These are phyloP conservation scores for Fusarium aywerte DNA, from an alignment of 2,329 filamentous ascomycete genomes.

Conservation along the genomic window DNA sequence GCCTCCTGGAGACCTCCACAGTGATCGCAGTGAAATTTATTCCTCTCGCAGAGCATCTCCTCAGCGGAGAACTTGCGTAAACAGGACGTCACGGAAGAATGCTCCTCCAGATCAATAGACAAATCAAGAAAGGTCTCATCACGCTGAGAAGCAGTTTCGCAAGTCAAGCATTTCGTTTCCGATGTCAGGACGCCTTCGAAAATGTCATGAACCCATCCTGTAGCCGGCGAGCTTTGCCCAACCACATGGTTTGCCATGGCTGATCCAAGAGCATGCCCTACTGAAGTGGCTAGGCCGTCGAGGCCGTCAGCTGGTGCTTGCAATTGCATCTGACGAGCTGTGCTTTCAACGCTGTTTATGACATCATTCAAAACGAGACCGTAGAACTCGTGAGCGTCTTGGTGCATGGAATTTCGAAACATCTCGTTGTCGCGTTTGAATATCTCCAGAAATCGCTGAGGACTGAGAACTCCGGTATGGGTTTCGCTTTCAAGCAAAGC, in stretches of 20 bases:
- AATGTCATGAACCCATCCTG: conserved; percentile 94
- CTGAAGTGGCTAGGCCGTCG: conserved; percentile 62
- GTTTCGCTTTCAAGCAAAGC: conserved; percentile 83
- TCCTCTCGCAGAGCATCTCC: conserved; percentile 97
- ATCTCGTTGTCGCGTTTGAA: conserved; percentile 95
- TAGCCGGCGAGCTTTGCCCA: conserved; percentile 68
- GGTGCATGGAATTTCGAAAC: conserved; percentile 97
- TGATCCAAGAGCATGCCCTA: conserved; percentile 54
- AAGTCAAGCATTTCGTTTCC: conserved; percentile 95
- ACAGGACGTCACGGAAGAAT: conserved; percentile 96
- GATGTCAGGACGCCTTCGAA: conserved; percentile 96
- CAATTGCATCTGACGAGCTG: conserved; percentile 71
- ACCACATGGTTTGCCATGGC: conserved; percentile 51
- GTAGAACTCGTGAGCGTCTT: conserved; percentile 97
- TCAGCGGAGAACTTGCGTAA: conserved; percentile 96
- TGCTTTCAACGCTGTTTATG: conserved; percentile 91
- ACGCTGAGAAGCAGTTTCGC: conserved; percentile 92
- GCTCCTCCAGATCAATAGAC: conserved; percentile 94
- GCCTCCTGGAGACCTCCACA: conserved; percentile 97
- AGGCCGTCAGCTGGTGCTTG: conserved; percentile 42
- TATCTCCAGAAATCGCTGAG: conserved; percentile 92
- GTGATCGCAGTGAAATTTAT: conserved; percentile 99
- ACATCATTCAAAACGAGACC: conserved; percentile 96
- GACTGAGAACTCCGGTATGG: conserved; percentile 89
- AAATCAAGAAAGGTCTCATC: conserved; percentile 97